phyloP scores from a whole-genome alignment of 2,329 filamentous ascomycete genomes.

The Aspergillus melleus region DNA sequence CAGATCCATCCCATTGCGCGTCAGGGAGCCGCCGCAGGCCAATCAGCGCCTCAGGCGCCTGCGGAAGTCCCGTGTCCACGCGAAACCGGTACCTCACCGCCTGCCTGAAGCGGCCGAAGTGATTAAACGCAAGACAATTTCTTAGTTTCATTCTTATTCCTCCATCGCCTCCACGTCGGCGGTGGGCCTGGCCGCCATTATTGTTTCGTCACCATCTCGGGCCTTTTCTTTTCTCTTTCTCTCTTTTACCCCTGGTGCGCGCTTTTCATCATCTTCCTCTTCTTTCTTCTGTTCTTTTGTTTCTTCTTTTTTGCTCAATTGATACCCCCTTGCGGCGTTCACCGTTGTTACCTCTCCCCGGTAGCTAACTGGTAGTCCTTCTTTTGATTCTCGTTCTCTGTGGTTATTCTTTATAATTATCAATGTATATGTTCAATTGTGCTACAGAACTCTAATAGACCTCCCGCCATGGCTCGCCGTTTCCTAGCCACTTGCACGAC shows the following conservation, averaged over 20 bases:
- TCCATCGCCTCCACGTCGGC: neutral
- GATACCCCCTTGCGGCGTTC: neutral
- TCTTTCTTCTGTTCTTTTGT: neutral
- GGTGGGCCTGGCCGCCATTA: neutral
- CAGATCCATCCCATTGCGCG: neutral
- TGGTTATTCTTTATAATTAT: neutral
- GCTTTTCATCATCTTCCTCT: neutral
- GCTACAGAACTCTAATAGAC: neutral
- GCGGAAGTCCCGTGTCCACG: neutral
- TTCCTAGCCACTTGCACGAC: conserved; percentile 13
- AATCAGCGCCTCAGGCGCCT: neutral
- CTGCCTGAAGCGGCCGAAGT: neutral
- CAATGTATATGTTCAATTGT: neutral
- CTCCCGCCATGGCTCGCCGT: conserved; percentile 11
- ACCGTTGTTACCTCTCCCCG: neutral
- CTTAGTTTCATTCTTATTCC: neutral
- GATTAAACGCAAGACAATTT: neutral
- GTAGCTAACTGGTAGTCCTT: neutral
- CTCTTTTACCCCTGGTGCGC: neutral
- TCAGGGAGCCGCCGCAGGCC: neutral
- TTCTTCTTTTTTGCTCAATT: neutral
- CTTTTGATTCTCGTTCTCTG: neutral
- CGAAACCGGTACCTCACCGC: no score
- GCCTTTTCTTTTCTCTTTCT: neutral
- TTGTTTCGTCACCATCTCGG: neutral